Conservation (phyloP, 495 filamentous ascomycete genomes). For the Tetracladium marchalianum region DNA sequence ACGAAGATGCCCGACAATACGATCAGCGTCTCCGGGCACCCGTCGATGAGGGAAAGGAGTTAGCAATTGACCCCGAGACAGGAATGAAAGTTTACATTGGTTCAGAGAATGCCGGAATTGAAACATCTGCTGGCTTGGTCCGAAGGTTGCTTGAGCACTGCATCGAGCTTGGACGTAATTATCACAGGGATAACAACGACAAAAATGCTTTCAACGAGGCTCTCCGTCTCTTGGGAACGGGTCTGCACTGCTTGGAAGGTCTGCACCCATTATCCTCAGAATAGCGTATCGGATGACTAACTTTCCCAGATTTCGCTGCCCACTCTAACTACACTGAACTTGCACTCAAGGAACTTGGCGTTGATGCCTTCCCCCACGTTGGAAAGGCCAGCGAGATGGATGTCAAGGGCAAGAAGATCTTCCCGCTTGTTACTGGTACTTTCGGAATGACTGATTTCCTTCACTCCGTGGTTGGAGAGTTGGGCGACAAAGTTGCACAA, state of each 20-base stretch:
- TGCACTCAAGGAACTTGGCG: constrained; percentile 74
- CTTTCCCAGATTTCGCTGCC: constrained; percentile 78
- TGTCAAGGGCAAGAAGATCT: constrained; percentile 55
- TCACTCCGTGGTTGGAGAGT: constrained; percentile 81
- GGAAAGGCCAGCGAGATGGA: constrained; percentile 57
- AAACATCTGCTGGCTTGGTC: constrained; percentile 66
- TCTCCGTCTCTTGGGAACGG: constrained; percentile 74
- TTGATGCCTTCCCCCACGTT: constrained; percentile 73
- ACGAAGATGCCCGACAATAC: constrained; percentile 73
- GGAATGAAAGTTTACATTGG: constrained; percentile 91
- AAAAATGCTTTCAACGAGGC: constrained; percentile 77
- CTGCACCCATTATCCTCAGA: constrained; percentile 23
- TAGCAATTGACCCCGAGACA: constrained; percentile 65
- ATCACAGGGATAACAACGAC: constrained; percentile 41
- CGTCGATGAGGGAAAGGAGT: constrained; percentile 67
- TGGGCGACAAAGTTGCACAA: constrained; percentile 80
- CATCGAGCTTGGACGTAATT: constrained; percentile 65
- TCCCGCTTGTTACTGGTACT: constrained; percentile 76
- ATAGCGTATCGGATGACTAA: constrained; percentile 73
- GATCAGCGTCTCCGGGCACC: constrained; percentile 71
- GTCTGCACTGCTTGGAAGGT: constrained; percentile 74
- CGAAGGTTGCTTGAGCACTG: constrained; percentile 59
- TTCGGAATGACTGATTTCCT: constrained; percentile 94
- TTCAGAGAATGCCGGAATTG: constrained; percentile 62
- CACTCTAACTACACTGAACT: constrained; percentile 89